Evolutionary conservation across 139 green algal genomes (phyloP).

Genomic region (Parachlorella kessleri): DNA sequence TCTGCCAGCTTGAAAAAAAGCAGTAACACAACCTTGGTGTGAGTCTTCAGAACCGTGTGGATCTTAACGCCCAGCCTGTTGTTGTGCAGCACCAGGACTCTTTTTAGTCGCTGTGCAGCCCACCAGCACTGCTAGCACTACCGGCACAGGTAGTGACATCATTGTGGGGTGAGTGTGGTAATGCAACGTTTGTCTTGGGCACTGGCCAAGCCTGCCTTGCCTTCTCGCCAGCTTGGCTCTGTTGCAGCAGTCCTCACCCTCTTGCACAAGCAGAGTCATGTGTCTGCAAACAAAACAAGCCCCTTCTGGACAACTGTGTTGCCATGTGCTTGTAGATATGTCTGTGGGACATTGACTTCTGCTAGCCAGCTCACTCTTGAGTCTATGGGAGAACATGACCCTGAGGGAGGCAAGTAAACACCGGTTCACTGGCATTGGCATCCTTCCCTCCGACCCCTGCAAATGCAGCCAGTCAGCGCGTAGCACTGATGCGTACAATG

Average conservation of each 20-base stretch:
- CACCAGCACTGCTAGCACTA: neutral
- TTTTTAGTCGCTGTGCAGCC: slow-evolving; percentile 41
- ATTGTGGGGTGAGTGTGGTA: neutral
- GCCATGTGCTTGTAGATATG: slow-evolving; percentile 19
- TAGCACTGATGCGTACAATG: neutral
- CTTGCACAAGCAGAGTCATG: no score
- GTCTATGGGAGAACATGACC: slow-evolving; percentile 63
- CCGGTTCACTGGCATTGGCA: neutral
- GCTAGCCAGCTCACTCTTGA: slow-evolving; percentile 55
- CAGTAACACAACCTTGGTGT: neutral
- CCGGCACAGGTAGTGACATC: neutral
- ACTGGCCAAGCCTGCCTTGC: neutral
- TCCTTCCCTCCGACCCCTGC: neutral
- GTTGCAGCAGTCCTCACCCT: neutral
- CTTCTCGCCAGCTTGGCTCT: neutral
- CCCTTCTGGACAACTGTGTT: neutral
- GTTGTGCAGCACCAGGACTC: slow-evolving; percentile 30
- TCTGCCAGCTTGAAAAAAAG: slow-evolving; percentile 4
- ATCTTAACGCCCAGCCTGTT: neutral
- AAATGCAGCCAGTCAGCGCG: neutral
- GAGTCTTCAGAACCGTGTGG: neutral
- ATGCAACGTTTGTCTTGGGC: neutral
- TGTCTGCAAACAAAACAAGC: no score
- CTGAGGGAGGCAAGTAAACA: slow-evolving; percentile 30
- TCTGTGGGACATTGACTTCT: slow-evolving; percentile 58